These are phyloP conservation scores for Lentithecium fluviatile DNA, from an alignment of 495 filamentous ascomycete genomes.

Conservation along the genomic window DNA sequence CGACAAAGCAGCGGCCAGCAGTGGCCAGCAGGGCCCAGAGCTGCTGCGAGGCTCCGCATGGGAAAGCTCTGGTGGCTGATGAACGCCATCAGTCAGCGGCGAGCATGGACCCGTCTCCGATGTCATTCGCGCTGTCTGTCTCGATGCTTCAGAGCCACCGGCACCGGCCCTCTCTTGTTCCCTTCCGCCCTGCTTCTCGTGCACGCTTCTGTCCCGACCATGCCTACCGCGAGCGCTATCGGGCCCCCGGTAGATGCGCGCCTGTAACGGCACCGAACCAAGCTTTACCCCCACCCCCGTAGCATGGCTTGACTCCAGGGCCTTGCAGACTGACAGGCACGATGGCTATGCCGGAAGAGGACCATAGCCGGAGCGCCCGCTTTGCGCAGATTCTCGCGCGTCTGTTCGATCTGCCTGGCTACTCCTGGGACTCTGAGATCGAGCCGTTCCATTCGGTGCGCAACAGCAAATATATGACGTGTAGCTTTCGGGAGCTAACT, in stretches of 20 bases:
- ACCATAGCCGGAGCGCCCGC: slow-evolving; percentile 1
- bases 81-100: slow-evolving; percentile 10
- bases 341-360: slow-evolving; percentile 14
- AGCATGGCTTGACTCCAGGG: slow-evolving; percentile 19
- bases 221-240: slow-evolving; percentile 1
- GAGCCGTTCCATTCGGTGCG: slow-evolving; percentile 36
- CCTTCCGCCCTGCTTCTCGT: neutral
- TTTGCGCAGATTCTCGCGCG: slow-evolving; percentile 31
- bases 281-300: no score
- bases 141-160: neutral
- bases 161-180: neutral
- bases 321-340: slow-evolving; percentile 6
- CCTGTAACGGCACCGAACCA: no score
- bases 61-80: neutral
- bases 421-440: slow-evolving; percentile 34
- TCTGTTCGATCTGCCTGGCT: slow-evolving; percentile 33
- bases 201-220: neutral
- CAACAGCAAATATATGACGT: neutral
- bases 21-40: no score
- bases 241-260: neutral
- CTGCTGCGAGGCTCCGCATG: neutral
- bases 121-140: neutral
- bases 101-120: neutral
- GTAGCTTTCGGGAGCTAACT: neutral
- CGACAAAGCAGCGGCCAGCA: no score